A percentile compares a stretch with the other conserved stretches of the same genome.
Evolutionary conservation across 2,329 filamentous ascomycete genomes (phyloP).

Genomic region (Claviceps sp.): DNA sequence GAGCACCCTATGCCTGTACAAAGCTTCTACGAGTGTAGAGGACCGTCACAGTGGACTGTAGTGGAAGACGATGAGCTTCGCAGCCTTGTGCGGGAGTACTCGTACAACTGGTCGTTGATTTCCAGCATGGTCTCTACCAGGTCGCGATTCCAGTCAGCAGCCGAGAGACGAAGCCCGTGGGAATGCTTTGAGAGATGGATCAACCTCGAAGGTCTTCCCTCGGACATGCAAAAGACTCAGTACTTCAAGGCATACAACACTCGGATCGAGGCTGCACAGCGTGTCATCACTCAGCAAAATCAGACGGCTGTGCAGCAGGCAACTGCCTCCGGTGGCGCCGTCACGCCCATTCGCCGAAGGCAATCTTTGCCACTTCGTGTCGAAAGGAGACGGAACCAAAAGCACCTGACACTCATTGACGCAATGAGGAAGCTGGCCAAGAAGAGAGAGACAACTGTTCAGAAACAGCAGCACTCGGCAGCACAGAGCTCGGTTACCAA

Average conservation of each 20-base stretch:
- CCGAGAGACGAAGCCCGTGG: slow-evolving; percentile 88
- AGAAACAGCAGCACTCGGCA: slow-evolving; percentile 82
- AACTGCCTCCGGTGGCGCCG: slow-evolving; percentile 21
- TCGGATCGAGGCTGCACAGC: slow-evolving; percentile 46
- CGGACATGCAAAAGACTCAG: slow-evolving; percentile 87
- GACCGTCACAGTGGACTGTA: slow-evolving; percentile 81
- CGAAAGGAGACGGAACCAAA: slow-evolving; percentile 73
- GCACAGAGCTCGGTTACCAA: slow-evolving; percentile 65
- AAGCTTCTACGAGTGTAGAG: slow-evolving; percentile 77
- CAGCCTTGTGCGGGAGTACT: slow-evolving; percentile 75
- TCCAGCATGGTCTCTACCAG: slow-evolving; percentile 63
- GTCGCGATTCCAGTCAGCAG: slow-evolving; percentile 69
- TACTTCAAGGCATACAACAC: slow-evolving; percentile 71
- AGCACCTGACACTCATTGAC: slow-evolving; percentile 79
- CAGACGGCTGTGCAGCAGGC: slow-evolving; percentile 39
- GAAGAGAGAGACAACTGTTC: slow-evolving; percentile 72
- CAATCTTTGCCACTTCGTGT: slow-evolving; percentile 72
- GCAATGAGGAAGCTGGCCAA: slow-evolving; percentile 92
- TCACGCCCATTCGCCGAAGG: slow-evolving; percentile 41
- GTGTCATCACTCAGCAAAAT: slow-evolving; percentile 39
- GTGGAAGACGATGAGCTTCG: slow-evolving; percentile 85
- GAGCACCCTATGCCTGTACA: slow-evolving; percentile 85
- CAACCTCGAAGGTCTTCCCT: slow-evolving; percentile 74
- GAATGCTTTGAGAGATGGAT: slow-evolving; percentile 98
- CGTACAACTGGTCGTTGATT: slow-evolving; percentile 96